Conservation (phyloP, 1,284 basidiomycete genomes). For the Caloboletus firmus region DNA sequence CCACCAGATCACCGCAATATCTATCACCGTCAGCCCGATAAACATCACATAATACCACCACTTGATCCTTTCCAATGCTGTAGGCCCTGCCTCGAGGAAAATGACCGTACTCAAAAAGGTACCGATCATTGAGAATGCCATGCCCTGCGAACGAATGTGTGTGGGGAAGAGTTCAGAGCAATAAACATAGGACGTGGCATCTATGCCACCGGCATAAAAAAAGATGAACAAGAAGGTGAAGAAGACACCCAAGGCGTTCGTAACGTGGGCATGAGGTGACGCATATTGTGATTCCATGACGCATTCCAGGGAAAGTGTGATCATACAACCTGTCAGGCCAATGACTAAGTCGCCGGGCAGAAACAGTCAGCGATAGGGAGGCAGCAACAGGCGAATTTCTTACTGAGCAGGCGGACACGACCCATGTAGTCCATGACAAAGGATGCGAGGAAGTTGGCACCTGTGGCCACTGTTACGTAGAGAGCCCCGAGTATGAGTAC, state of each 20-base stretch:
- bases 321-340: neutral
- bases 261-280: neutral
- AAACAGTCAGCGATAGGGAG: neutral
- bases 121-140: slow-evolving; percentile 23
- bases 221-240: slow-evolving; percentile 1
- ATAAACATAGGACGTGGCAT: slow-evolving; percentile 11
- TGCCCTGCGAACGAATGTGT: slow-evolving; percentile 18
- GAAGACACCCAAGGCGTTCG: neutral
- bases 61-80: slow-evolving; percentile 14
- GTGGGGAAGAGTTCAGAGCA: slow-evolving; percentile 21
- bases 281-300: neutral
- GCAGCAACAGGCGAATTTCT: neutral
- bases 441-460: neutral
- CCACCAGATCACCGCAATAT: neutral
- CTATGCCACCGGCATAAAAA: slow-evolving; percentile 6
- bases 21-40: neutral
- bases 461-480: neutral
- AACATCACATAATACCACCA: slow-evolving; percentile 17
- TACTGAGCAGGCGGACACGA: slow-evolving; percentile 3
- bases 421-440: slow-evolving; percentile 2
- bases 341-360: neutral
- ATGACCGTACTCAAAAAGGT: slow-evolving; percentile 16
- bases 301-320: neutral
- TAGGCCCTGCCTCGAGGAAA: slow-evolving; percentile 16
- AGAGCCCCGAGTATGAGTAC: neutral